Evolutionary conservation across 345 rosid species (phyloP), one percentile per base, ranked within the genome.

Genomic region (Populus davidiana): DNA sequence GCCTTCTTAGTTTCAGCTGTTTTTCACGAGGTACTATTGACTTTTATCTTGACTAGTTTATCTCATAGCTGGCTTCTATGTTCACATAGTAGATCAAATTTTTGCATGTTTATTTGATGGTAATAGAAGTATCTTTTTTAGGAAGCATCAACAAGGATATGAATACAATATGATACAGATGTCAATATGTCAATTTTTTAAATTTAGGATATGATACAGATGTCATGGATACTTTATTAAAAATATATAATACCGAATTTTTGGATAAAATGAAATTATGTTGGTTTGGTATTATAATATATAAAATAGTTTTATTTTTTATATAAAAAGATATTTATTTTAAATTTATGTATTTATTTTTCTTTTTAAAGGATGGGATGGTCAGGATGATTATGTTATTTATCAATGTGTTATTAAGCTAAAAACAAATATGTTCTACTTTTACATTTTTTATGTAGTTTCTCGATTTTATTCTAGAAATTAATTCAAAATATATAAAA

Each of bases 1-100:
- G 82, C 90, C 72, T 96, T 96, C 89, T 81, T 90, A 10, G 94
- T 94, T 76, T 96, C 99, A 39, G 99, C 98, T 49, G 77, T 87
- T 76, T 96, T 96, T 85, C 99, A 96, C 65, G 99, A 96, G 98
- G 99, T 96, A 87, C 64, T 18, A 2, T 16, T 8, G 27, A 41
- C 31, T 50, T 38, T 63, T 71, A 14, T 4, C 25, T 38, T 52
- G 5, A 27, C 63, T 35, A 27, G 27, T 63, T 61, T 62, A 49
- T 68, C 36, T 70, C 7, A 13, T 67, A 35, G 20, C 0, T 31
- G n/a, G 25, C 18, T 33, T 20, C 0, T 13, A 1, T 23, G 8
- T 25, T 50, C 47, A 35, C 13, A 27, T 25, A 23, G 52, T 2
- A 17, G 11, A 71, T 62, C 47, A 6, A 29, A 17, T 14, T 78